Base-by-base conservation (phyloP, 2,329 filamentous ascomycete species). In the Pezicula carpinea region DNA sequence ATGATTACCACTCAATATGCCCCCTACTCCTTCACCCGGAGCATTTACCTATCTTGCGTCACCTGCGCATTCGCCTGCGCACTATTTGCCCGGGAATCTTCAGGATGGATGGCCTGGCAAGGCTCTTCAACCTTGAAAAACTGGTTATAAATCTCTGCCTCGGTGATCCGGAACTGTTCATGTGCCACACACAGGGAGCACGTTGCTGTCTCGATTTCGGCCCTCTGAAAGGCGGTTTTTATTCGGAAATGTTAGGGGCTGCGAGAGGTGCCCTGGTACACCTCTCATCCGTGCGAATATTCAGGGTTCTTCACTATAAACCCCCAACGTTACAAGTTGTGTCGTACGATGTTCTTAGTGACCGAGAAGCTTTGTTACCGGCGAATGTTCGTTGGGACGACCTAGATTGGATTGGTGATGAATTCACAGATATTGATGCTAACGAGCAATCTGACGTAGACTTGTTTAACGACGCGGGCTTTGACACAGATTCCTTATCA, bases 341-440 rank as follows among this genome's bases (percentile, higher is more conserved):
- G 4, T 34, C 32, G 13, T 17, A 34, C 32, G 32, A 34, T 11
- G 13, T 34, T 11, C 14, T 34, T n/a, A n/a, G 5, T 4, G 13
- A 17, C 5, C 5, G 32, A 17, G 5, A 14, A 6, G 13, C 15
- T n/a, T 14, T 34, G 15, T 17, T 34, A 34, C 32, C 32, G 8
- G 32, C 14, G 32, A 19, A 6, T 15, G 32, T 36, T 13, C 32
- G 4, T 8, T 44, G 42, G 42, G 32, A 33, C 15, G 42, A 44
- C 22, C 10, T 44, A 17, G 17, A 38, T 35, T 44, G 42, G 42
- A n/a, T 32, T 44, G 42, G 33, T 33, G 19, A 21, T 21, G 42
- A 44, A 14, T 34, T n/a, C 15, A 34, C 13, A 34, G 15, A 34
- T 17, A 17, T n/a, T 34, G 32, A 34, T 14, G 32, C 6, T 14